phyloP scores from a whole-genome alignment of 345 rosid species.

The Arabis alpina region DNA sequence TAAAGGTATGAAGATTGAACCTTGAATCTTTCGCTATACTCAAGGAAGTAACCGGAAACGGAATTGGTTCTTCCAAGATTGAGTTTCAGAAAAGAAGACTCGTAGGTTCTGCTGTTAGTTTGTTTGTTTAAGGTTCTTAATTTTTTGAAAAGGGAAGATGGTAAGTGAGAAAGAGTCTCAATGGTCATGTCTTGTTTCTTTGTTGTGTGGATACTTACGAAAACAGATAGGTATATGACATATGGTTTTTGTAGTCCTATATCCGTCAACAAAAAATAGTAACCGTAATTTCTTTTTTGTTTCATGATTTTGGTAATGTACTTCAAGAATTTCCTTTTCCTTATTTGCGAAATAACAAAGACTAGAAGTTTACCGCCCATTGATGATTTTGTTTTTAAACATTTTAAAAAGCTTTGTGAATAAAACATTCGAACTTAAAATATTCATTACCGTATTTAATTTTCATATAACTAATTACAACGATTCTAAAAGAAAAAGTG shows the following conservation, averaged over 20 bases:
- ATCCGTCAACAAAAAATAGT: not conserved
- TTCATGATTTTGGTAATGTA: constrained; percentile 3
- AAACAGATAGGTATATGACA: not conserved
- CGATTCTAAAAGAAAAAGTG: not conserved
- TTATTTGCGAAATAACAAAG: no score
- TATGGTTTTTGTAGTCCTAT: not conserved
- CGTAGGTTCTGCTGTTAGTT: constrained; percentile 7
- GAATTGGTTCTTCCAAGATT: not conserved
- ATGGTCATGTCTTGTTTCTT: constrained; percentile 16
- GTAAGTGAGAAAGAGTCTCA: constrained; percentile 15
- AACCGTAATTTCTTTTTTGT: not conserved
- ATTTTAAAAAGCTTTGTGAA: no score
- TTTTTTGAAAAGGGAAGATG: not conserved
- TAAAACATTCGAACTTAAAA: not conserved
- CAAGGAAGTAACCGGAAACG: constrained; percentile 14
- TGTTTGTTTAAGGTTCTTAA: constrained; percentile 14
- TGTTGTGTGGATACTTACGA: not conserved
- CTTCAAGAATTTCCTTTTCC: no score
- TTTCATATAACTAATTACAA: not conserved
- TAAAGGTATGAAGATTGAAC: no score
- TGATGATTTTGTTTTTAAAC: no score
- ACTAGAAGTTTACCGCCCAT: no score
- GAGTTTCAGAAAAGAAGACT: constrained; percentile 19
- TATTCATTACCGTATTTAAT: not conserved
- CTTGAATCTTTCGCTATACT: not conserved